Evolutionary conservation across 805 yeast species (phyloP).

Genomic region (Zygosaccharomyces pseudorouxii): DNA sequence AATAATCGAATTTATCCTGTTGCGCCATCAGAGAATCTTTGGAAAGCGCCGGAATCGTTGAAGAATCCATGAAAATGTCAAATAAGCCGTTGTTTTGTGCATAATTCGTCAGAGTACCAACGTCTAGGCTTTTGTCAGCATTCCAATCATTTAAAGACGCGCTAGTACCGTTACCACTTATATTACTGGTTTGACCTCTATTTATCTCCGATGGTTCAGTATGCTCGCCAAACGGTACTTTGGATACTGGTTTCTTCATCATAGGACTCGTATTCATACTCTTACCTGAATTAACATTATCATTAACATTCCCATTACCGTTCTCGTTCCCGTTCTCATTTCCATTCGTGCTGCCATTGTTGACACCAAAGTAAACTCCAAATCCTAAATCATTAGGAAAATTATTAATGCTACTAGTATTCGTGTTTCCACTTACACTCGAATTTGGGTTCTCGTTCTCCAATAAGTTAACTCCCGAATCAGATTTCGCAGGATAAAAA

Average conservation of each 20-base stretch:
- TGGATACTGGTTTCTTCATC: constrained; percentile 37
- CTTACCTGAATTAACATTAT: neutral
- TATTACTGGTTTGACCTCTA: constrained; percentile 12
- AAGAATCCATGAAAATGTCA: constrained; percentile 37
- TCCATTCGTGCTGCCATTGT: neutral
- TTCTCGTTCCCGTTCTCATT: neutral
- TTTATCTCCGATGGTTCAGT: constrained; percentile 28
- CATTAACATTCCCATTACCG: neutral
- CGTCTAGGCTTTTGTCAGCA: constrained; percentile 6
- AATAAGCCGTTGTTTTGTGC: constrained; percentile 34
- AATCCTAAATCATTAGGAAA: neutral
- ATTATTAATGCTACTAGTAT: neutral
- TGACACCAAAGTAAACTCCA: constrained; percentile 1
- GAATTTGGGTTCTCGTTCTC: neutral
- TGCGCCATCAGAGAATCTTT: constrained; percentile 15
- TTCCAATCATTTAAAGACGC: constrained; percentile 16
- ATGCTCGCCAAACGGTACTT: constrained; percentile 37
- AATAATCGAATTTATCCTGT: constrained; percentile 14
- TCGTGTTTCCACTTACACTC: no score
- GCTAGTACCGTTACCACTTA: constrained; percentile 26
- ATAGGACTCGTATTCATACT: constrained; percentile 12
- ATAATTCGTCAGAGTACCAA: constrained; percentile 15
- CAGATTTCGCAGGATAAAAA: neutral
- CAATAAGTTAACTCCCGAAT: neutral
- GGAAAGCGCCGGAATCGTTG: constrained; percentile 24